Evolutionary conservation across 2,329 filamentous ascomycete species (phyloP).

Genomic region (Pseudonectria foliicola): DNA sequence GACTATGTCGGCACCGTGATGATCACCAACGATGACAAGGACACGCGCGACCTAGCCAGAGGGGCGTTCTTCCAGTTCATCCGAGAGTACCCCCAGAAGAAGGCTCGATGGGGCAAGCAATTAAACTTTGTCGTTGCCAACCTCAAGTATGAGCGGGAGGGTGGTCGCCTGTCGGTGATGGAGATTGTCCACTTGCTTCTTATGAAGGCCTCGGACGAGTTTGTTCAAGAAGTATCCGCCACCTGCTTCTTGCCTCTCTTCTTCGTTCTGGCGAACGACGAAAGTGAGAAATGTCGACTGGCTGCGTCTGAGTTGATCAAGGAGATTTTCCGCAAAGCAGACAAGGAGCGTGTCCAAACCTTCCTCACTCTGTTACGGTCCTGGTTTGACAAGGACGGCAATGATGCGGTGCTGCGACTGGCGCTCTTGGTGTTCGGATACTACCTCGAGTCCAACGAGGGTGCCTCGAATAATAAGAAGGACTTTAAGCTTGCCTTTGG

Average conservation of each 20-base stretch:
- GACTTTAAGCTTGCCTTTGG: conserved; percentile 58
- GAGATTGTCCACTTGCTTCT: conserved; percentile 84
- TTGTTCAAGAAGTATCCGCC: conserved; percentile 73
- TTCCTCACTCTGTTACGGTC: conserved; percentile 65
- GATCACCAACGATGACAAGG: conserved; percentile 90
- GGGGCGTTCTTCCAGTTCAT: conserved; percentile 92
- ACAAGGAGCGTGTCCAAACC: conserved; percentile 61
- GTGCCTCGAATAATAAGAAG: conserved; percentile 53
- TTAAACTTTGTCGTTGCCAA: conserved; percentile 85
- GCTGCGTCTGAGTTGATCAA: conserved; percentile 75
- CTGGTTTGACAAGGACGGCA: conserved; percentile 72
- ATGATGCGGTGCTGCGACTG: conserved; percentile 61
- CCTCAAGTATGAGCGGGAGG: conserved; percentile 79
- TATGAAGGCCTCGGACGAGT: conserved; percentile 73
- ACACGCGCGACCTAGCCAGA: conserved; percentile 78
- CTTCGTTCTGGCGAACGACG: conserved; percentile 80
- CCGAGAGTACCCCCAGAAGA: conserved; percentile 88
- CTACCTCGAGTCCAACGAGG: conserved; percentile 66
- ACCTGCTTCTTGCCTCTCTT: conserved; percentile 83
- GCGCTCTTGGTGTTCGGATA: conserved; percentile 76
- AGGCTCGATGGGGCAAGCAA: conserved; percentile 82
- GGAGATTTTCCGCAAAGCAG: conserved; percentile 71
- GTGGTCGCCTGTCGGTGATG: conserved; percentile 86
- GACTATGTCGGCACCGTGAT: conserved; percentile 87
- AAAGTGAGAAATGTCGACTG: conserved; percentile 75